Evolutionary conservation across 1,284 basidiomycete species (phyloP).

Genomic region (Leucoagaricus sp.): DNA sequence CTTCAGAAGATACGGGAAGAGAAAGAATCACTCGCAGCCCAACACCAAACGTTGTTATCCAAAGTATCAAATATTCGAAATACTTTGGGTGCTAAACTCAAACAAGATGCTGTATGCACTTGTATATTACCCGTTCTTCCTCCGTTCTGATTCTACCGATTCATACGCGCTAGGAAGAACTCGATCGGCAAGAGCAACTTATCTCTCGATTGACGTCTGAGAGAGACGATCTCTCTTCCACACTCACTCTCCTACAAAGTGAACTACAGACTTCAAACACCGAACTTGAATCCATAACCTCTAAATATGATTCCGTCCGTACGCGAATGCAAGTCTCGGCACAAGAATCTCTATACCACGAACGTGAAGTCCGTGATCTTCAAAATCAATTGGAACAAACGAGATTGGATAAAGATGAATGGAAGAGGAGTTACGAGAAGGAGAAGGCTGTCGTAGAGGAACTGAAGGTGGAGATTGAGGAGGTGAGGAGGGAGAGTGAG

Average conservation of each 20-base stretch:
- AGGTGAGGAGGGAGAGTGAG: conserved; percentile 67
- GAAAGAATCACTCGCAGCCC: conserved; percentile 81
- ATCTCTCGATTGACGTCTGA: conserved; percentile 76
- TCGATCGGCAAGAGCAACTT: conserved; percentile 85
- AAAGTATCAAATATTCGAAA: conserved; percentile 94
- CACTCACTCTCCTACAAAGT: conserved; percentile 73
- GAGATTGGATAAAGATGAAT: conserved; percentile 85
- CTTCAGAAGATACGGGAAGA: conserved; percentile 70
- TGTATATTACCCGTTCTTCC: conserved; percentile 31
- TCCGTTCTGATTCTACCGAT: conserved; percentile 18
- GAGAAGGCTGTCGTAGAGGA: conserved; percentile 78
- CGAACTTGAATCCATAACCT: conserved; percentile 69
- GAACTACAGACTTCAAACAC: conserved; percentile 77
- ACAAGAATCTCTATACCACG: conserved; percentile 74
- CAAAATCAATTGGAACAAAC: conserved; percentile 84
- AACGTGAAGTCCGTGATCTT: conserved; percentile 78
- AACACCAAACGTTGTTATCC: conserved; percentile 85
- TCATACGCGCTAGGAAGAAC: conserved; percentile 77
- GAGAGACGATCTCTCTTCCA: conserved; percentile 70
- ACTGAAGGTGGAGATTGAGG: conserved; percentile 54
- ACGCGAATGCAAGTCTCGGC: conserved; percentile 59
- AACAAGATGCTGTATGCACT: conserved; percentile 84
- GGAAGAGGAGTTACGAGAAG: conserved; percentile 77
- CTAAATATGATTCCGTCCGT: conserved; percentile 70
- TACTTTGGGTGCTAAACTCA: conserved; percentile 91